Evolutionary conservation across 257 asterid genomes (phyloP).

Genomic region (Ligustrum vulgare): DNA sequence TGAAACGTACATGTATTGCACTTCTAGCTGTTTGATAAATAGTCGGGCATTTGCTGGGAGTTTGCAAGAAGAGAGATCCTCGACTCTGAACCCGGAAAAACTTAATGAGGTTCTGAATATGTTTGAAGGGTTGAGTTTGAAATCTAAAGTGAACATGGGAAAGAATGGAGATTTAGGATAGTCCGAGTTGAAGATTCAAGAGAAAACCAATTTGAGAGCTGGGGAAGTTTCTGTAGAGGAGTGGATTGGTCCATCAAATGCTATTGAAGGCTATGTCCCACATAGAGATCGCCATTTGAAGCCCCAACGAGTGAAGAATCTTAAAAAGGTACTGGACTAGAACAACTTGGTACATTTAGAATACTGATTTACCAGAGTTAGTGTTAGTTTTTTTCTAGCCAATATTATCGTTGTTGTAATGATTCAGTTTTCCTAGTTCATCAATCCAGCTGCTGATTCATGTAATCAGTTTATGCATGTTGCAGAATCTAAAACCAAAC

Average conservation of each 20-base stretch:
- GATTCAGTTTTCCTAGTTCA: neutral
- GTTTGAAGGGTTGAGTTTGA: constrained; percentile 47
- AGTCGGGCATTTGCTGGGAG: constrained; percentile 66
- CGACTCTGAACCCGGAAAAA: constrained; percentile 50
- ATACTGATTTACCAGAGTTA: neutral
- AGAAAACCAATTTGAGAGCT: constrained; percentile 46
- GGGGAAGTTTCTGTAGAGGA: constrained; percentile 76
- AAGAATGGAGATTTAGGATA: constrained; percentile 52
- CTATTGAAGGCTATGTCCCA: constrained; percentile 95
- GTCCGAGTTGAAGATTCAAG: constrained; percentile 67
- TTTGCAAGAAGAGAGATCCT: constrained; percentile 67
- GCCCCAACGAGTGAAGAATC: constrained; percentile 24
- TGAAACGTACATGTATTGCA: constrained; percentile 85
- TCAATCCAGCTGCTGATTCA: constrained; percentile 2
- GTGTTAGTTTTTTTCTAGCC: neutral
- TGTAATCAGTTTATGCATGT: constrained; percentile 32
- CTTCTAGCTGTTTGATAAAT: constrained; percentile 60
- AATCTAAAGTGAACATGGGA: constrained; percentile 46
- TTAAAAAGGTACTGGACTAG: constrained; percentile 37
- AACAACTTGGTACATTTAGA: constrained; percentile 23
- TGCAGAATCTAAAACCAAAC: constrained; percentile 50
- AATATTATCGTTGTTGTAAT: neutral
- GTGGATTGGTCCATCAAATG: constrained; percentile 92
- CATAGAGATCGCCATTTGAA: constrained; percentile 39
- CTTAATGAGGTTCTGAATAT: constrained; percentile 52